Base-by-base conservation (phyloP, 805 yeast genomes). In the Saturnispora ahearnii region DNA sequence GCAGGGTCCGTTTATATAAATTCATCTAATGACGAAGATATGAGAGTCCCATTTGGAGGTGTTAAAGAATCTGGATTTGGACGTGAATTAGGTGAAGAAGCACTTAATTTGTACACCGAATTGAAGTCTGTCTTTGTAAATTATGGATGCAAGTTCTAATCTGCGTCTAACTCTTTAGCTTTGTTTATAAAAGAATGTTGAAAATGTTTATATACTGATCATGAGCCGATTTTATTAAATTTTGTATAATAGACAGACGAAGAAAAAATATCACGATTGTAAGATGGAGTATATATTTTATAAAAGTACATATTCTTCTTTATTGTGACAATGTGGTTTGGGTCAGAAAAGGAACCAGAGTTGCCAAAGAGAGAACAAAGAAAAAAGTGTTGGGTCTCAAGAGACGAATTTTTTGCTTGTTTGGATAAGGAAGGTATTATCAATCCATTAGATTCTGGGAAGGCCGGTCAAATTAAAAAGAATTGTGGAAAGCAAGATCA, bases 301-400 rank as follows among this genome's bases (percentile, higher is more conserved):
- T 18, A 18, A 18, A 8, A 18, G 12, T 15, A 22, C 24, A 36
- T 18, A 18, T 8, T 2, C 15, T 9, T 9, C 15, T 9, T 10
- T 18, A 12, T 10, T 18, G 26, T 8, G 15, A 36, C 31, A 8
- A 45, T 31, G 41, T 46, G 49, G 44, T 29, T 40, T 41, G 46
- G 46, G 26, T 50, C 44, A 44, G 46, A 29, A 36, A 55, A 61
- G 44, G 60, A 64, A 29, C 62, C 63, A 41, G 72, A 68, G 33
- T 66, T 73, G 51, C 73, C 74, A 33, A 78, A 79, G 61, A 79
- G 90, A 59, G 68, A 78, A 28, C 78, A 81, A 56, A 77, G 98
- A 56, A 75, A 79, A 61, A 70, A 73, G 52, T 91, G 99, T 70
- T 93, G 98, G 98, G 91, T 82, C 46, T 73, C 91, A 7, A 77